A percentile compares a stretch with the other conserved stretches of the same genome.
phyloP scores from a whole-genome alignment of 2,329 filamentous ascomycete genomes.

The Penicillium freii region DNA sequence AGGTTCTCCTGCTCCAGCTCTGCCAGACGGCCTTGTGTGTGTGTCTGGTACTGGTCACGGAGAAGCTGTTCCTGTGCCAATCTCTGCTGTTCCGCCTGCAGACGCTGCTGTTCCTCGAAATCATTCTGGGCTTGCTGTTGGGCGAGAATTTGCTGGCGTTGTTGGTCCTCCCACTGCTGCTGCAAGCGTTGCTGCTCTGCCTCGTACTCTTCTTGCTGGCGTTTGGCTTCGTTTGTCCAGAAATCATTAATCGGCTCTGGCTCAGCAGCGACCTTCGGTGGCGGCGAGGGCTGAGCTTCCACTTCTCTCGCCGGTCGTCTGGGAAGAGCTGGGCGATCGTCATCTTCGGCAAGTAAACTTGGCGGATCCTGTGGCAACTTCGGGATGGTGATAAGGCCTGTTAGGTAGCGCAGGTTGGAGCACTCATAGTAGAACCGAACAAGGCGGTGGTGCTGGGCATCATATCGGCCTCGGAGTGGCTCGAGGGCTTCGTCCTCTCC shows the following conservation, averaged over 20 bases:
- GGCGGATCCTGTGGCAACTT: slow-evolving; percentile 94
- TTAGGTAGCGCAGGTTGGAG: slow-evolving; percentile 94
- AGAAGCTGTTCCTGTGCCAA: slow-evolving; percentile 86
- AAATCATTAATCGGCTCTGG: slow-evolving; percentile 96
- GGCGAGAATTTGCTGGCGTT: slow-evolving; percentile 76
- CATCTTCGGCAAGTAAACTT: slow-evolving; percentile 81
- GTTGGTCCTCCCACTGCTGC: slow-evolving; percentile 78
- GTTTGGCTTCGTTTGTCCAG: slow-evolving; percentile 89
- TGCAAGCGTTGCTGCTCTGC: slow-evolving; percentile 87
- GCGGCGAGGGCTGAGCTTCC: slow-evolving; percentile 67
- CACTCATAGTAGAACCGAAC: slow-evolving; percentile 99
- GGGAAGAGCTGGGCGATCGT: slow-evolving; percentile 77
- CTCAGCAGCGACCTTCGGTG: slow-evolving; percentile 66
- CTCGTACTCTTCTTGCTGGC: slow-evolving; percentile 92
- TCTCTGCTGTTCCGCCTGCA: slow-evolving; percentile 83
- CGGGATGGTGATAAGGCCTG: slow-evolving; percentile 91
- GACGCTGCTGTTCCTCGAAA: slow-evolving; percentile 93
- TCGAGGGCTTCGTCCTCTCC: slow-evolving; percentile 91
- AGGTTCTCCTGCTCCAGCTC: slow-evolving; percentile 95
- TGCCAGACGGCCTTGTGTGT: slow-evolving; percentile 92
- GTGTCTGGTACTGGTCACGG: slow-evolving; percentile 84
- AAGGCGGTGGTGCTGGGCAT: slow-evolving; percentile 93
- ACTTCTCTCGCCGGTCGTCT: slow-evolving; percentile 68
- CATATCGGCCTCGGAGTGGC: slow-evolving; percentile 82
- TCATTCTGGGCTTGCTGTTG: slow-evolving; percentile 83